Conservation (phyloP, 2,329 filamentous ascomycete genomes). For the Lasiodiplodia theobromae region DNA sequence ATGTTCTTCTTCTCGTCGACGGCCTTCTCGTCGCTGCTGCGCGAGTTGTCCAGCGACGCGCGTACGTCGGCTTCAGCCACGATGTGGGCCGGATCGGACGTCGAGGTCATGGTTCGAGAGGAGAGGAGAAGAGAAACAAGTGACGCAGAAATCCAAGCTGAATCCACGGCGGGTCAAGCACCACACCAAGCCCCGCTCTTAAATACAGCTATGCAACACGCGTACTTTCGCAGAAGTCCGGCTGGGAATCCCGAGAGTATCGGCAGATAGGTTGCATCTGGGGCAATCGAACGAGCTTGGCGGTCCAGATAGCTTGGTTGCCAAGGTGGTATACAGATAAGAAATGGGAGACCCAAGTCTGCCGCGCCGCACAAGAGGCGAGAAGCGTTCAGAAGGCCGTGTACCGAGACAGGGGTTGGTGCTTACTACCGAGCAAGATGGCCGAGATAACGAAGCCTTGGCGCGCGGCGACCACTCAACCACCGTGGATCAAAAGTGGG, state of each 20-base stretch:
- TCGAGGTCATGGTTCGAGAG: neutral
- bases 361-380: neutral
- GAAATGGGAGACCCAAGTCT: neutral
- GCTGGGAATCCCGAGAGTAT: neutral
- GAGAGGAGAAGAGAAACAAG: neutral
- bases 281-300: constrained; percentile 1
- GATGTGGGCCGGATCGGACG: neutral
- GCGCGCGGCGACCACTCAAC: neutral
- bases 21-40: constrained; percentile 19
- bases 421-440: neutral
- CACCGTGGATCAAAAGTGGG: constrained; percentile 14
- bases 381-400: neutral
- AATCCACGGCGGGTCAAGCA: neutral
- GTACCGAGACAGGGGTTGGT: neutral
- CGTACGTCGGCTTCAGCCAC: neutral
- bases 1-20: constrained; percentile 15
- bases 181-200: neutral
- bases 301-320: constrained; percentile 18
- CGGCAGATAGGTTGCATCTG: constrained; percentile 16
- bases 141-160: neutral
- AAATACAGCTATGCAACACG: constrained; percentile 1
- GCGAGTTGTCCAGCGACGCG: neutral
- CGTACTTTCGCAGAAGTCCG: constrained; percentile 1
- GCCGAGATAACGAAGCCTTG: constrained; percentile 14
- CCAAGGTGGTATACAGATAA: constrained; percentile 3